Evolutionary conservation across 1,139 yeast genomes (phyloP), one percentile per base, ranked within the genome.

Genomic region (Ogataea hybrid): DNA sequence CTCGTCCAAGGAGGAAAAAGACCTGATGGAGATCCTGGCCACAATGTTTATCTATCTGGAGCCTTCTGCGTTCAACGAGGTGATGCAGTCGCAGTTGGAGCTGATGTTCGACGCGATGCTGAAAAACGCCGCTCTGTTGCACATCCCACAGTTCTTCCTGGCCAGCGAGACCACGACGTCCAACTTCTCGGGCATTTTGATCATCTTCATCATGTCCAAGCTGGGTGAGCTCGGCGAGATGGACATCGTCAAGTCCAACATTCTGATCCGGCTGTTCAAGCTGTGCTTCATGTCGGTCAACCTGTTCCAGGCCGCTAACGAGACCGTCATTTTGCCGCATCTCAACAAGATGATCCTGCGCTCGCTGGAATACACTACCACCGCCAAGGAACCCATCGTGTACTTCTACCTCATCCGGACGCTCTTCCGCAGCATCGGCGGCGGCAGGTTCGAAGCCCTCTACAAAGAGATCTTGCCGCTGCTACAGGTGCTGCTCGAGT

Each of bases 251-350:
- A 85, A 84, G 53, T 81, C 96, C 0, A 87, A 86, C 53, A 84
- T 92, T 42, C 68, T 92, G 52, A 85, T 89, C 16, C 71, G 97
- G 42, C 68, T 94, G 33, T 92, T 89, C 75, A 92, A 90, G 63
- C 69, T 92, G 35, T 88, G 96, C 53, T 90, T 92, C 61, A 88
- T 92, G 96, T 90, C 97, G 3, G 97, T 94, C 3, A 90, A 87
- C 54, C 68, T 92, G 43, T 92, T 88, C 61, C 97, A 98, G 0
- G 71, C 83, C 4, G 78, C 84, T 4, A 94, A 92, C 59, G 98
- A 94, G 63, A 71, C 79, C 34, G 96, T 92, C 5, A 74, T 94
- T n/a, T 70, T 88, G 37, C 97, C 97, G 0, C 96, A 92, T 57
- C 71, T 92, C 54, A 85, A 87, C 56, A 80, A 83, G 49, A 70